Evolutionary conservation across 495 filamentous ascomycete species (phyloP), one percentile per base, ranked within the genome.

Genomic region (Talaromyces proteolyticus): DNA sequence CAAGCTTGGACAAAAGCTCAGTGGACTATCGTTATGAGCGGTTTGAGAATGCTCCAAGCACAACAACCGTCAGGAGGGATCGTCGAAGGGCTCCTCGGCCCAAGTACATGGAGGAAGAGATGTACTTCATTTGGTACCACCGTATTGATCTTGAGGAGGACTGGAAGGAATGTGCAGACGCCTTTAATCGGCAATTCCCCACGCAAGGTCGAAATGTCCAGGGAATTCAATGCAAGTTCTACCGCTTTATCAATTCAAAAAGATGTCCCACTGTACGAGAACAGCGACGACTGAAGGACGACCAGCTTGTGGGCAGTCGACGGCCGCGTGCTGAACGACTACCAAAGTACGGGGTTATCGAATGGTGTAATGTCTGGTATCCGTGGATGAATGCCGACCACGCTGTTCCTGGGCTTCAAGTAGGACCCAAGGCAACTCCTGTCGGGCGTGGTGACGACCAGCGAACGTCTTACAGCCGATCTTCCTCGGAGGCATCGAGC

Each of bases 81-180:
- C 66, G 67, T 10, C 70, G 70, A n/a, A 70, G 72, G 1, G 64
- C 68, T 1, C 70, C 69, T 16, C 66, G 73, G 0, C 73, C 72
- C 22, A 75, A 73, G 54, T 78, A 78, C 55, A 67, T 69, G 49
- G 69, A 72, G 45, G 74, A 78, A 56, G 73, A 78, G 47, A 72
- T 73, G 63, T 72, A 73, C 59, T 78, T 78, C 51, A 78, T 78
- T 55, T 78, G 74, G 74, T 78, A 78, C 52, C 70, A 76, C 57
- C 74, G 74, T n/a, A 68, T 76, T 18, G 74, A 78, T 51, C 65
- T 76, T 29, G 66, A 67, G 48, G 67, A 75, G 58, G 72, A 76
- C 50, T 78, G 74, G 74, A 70, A 68, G 54, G 72, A 75, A 47
- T 68, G 76, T 16, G 65, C 66, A 37, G 70, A 76, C 46, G 67